A percentile compares a stretch with the other conserved stretches of the same genome.
Evolutionary conservation across 2,329 filamentous ascomycete genomes (phyloP).

Genomic region (Beauveria pseudobassiana): DNA sequence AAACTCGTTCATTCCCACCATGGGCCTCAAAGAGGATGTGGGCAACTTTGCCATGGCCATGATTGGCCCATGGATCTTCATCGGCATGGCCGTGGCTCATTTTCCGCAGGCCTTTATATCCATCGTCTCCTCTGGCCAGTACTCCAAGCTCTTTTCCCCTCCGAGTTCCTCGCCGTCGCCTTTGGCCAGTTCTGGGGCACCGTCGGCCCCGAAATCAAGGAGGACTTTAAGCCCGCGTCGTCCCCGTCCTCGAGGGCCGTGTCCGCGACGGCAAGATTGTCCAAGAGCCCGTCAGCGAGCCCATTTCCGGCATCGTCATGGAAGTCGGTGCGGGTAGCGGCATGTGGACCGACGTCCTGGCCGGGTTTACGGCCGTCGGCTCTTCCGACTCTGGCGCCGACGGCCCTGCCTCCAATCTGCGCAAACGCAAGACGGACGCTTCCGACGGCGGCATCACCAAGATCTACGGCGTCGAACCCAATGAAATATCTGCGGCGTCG

Average conservation of each 20-base stretch:
- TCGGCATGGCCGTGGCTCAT: conserved; percentile 39
- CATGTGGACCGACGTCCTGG: conserved; percentile 51
- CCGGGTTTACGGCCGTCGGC: conserved; percentile 17
- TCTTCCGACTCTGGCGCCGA: conserved; percentile 11
- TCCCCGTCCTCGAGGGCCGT: conserved; percentile 48
- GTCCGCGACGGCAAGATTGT: conserved; percentile 30
- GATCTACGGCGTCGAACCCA: conserved; percentile 60
- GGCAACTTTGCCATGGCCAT: conserved; percentile 25
- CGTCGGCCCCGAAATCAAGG: conserved; percentile 43
- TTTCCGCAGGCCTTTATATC: conserved; percentile 42
- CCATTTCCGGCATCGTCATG: conserved; percentile 44
- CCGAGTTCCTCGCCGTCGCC: conserved; percentile 41
- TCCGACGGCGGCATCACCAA: conserved; percentile 28
- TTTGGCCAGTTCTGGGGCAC: conserved; percentile 55
- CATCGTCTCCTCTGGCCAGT: conserved; percentile 30
- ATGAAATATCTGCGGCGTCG: conserved; percentile 40
- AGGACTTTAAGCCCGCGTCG: conserved; percentile 35
- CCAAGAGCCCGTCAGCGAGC: conserved; percentile 25
- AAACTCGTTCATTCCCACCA: background rate
- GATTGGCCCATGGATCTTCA: conserved; percentile 44
- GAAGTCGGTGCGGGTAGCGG: conserved; percentile 58
- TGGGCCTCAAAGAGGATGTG: background rate
- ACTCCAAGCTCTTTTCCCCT: conserved; percentile 31
- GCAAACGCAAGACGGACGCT: conserved; percentile 23
- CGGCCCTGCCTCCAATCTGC: conserved; percentile 13